Conservation (phyloP, 108 stramenopile species). For the Ochromonas danica region DNA sequence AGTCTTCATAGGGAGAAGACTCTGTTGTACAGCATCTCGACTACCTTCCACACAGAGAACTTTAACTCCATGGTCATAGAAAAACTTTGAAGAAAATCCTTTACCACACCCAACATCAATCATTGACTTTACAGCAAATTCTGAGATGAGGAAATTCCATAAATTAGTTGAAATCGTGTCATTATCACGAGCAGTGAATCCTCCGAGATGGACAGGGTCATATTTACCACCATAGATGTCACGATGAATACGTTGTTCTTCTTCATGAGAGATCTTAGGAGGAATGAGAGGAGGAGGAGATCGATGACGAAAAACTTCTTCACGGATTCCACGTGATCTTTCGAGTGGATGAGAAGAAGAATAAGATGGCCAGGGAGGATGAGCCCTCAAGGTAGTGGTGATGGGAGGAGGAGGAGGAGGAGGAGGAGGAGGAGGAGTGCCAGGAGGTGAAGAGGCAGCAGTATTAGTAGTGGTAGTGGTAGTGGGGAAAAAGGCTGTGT, state of each 20-base stretch:
- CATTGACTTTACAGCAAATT: constrained; percentile 65
- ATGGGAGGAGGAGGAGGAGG: too few species aligned
- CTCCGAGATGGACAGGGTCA: constrained; percentile 70
- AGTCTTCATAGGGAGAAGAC: constrained; percentile 59
- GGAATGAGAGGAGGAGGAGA: neutral
- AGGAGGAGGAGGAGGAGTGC: too few species aligned
- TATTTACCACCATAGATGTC: constrained; percentile 65
- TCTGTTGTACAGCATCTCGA: constrained; percentile 67
- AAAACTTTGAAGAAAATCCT: constrained; percentile 68
- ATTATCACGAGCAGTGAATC: constrained; percentile 66
- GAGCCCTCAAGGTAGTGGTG: too few species aligned
- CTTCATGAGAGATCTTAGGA: neutral
- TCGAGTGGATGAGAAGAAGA: too few species aligned
- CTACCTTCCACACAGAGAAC: constrained; percentile 70
- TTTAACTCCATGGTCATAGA: constrained; percentile 45
- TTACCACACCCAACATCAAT: constrained; percentile 78
- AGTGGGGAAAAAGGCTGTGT: too few species aligned
- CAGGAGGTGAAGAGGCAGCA: too few species aligned
- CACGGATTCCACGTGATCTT: too few species aligned
- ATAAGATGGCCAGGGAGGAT: too few species aligned
- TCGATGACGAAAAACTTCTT: too few species aligned
- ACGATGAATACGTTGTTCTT: neutral
- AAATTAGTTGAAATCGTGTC: constrained; percentile 54
- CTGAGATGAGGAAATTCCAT: constrained; percentile 58
- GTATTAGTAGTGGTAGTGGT: too few species aligned